A percentile compares a stretch with the other conserved stretches of the same genome.
phyloP scores from a whole-genome alignment of 2,329 filamentous ascomycete genomes.

The Lecanicillium sp. region DNA sequence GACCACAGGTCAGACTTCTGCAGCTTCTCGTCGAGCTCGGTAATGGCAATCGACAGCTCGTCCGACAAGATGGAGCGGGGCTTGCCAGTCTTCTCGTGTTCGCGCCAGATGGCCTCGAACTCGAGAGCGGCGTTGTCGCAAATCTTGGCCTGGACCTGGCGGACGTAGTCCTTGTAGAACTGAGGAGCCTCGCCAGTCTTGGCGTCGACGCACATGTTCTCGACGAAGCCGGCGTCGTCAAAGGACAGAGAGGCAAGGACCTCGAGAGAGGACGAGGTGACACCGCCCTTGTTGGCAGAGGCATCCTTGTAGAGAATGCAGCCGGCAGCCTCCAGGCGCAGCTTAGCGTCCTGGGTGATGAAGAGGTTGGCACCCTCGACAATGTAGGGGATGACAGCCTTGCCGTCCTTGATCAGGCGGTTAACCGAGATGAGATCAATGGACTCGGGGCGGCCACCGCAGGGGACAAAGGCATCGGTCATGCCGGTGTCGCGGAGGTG shows the following conservation, averaged over 20 bases:
- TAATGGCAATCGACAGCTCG: constrained; percentile 85
- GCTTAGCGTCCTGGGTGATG: constrained; percentile 96
- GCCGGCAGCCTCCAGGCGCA: constrained; percentile 90
- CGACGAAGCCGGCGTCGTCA: constrained; percentile 78
- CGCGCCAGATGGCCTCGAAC: constrained; percentile 97
- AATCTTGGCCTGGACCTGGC: constrained; percentile 84
- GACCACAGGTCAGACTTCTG: constrained; percentile 91
- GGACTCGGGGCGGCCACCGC: constrained; percentile 91
- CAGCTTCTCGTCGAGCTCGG: constrained; percentile 91
- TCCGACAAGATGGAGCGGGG: constrained; percentile 85
- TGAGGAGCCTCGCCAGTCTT: constrained; percentile 64
- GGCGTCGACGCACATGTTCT: constrained; percentile 86
- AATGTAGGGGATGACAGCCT: constrained; percentile 83
- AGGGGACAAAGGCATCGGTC: constrained; percentile 90
- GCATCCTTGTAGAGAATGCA: constrained; percentile 97
- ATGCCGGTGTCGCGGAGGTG: constrained; percentile 73
- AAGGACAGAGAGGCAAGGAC: constrained; percentile 93
- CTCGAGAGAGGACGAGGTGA: constrained; percentile 94
- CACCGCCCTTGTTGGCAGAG: constrained; percentile 96
- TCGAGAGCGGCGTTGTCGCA: constrained; percentile 86
- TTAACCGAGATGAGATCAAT: constrained; percentile 86
- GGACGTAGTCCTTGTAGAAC: constrained; percentile 93
- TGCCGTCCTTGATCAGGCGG: constrained; percentile 86
- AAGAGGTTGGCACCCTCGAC: constrained; percentile 98
- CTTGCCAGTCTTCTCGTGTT: constrained; percentile 75